Conservation (phyloP, 805 yeast genomes). For the Ogataea populi-albae region DNA sequence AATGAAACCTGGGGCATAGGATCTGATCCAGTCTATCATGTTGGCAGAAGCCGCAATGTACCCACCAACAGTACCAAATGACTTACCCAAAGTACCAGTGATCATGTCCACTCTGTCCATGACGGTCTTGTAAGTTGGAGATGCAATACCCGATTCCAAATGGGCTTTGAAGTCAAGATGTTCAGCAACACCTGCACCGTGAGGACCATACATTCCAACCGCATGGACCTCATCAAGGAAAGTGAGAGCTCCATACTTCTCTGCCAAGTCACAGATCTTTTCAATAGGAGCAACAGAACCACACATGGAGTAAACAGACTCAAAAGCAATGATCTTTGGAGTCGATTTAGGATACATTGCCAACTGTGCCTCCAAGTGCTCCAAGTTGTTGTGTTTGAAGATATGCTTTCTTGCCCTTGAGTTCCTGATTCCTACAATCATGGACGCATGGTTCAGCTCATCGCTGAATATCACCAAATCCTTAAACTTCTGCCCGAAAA, state of each 20-base stretch:
- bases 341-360: slow-evolving; percentile 77
- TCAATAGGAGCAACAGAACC: slow-evolving; percentile 96
- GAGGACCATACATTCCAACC: slow-evolving; percentile 98
- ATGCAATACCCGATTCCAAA: slow-evolving; percentile 59
- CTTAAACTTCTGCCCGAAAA: slow-evolving; percentile 87
- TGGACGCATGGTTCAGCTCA: slow-evolving; percentile 93
- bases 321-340: slow-evolving; percentile 96
- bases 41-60: slow-evolving; percentile 86
- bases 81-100: slow-evolving; percentile 97
- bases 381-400: slow-evolving; percentile 86
- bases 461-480: slow-evolving; percentile 91
- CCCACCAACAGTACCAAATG: slow-evolving; percentile 97
- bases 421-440: slow-evolving; percentile 94
- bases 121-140: slow-evolving; percentile 54
- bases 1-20: slow-evolving; percentile 95
- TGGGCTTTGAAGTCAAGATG: slow-evolving; percentile 88
- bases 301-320: slow-evolving; percentile 97
- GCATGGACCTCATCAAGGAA: slow-evolving; percentile 99
- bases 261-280: slow-evolving; percentile 91
- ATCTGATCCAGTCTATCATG: slow-evolving; percentile 92
- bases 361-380: slow-evolving; percentile 75
- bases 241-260: slow-evolving; percentile 94
- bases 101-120: slow-evolving; percentile 92
- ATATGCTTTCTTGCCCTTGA: slow-evolving; percentile 85
- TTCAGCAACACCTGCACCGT: slow-evolving; percentile 99